These are phyloP conservation scores for Monilinia polystroma DNA, from an alignment of 2,329 filamentous ascomycete species.

Conservation along the genomic window DNA sequence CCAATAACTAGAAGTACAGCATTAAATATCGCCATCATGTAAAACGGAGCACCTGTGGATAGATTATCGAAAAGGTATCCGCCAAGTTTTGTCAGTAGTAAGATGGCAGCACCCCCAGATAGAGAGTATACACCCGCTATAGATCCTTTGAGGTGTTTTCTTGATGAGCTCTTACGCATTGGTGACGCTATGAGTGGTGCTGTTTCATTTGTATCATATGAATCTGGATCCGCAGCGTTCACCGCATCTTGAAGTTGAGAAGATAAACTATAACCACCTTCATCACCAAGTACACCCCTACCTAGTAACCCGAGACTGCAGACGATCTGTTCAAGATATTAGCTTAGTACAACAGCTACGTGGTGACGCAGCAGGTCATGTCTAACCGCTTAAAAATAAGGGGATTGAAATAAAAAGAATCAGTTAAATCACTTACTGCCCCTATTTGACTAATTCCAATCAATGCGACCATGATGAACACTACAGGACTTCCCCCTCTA, in stretches of 20 bases:
- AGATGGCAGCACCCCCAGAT: conserved; percentile 83
- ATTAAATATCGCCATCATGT: conserved; percentile 91
- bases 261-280: conserved; percentile 40
- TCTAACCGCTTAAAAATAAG: neutral
- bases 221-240: conserved; percentile 6
- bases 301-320: conserved; percentile 89
- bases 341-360: neutral
- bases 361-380: neutral
- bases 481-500: conserved; percentile 62
- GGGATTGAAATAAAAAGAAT: neutral
- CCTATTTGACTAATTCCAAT: conserved; percentile 94
- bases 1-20: conserved; percentile 60
- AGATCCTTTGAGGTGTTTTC: conserved; percentile 71
- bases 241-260: conserved; percentile 33
- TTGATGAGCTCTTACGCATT: conserved; percentile 30
- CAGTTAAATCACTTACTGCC: conserved; percentile 44
- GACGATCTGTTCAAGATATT: conserved; percentile 58
- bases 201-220: conserved; percentile 28
- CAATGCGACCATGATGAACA: conserved; percentile 75
- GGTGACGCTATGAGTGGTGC: conserved; percentile 38
- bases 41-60: conserved; percentile 79
- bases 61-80: conserved; percentile 79
- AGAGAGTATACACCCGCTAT: conserved; percentile 94
- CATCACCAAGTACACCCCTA: conserved; percentile 66
- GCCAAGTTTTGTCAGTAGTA: conserved; percentile 87